phyloP scores from a whole-genome alignment of 2,329 filamentous ascomycete species.

The Zymoseptoria tritici region DNA sequence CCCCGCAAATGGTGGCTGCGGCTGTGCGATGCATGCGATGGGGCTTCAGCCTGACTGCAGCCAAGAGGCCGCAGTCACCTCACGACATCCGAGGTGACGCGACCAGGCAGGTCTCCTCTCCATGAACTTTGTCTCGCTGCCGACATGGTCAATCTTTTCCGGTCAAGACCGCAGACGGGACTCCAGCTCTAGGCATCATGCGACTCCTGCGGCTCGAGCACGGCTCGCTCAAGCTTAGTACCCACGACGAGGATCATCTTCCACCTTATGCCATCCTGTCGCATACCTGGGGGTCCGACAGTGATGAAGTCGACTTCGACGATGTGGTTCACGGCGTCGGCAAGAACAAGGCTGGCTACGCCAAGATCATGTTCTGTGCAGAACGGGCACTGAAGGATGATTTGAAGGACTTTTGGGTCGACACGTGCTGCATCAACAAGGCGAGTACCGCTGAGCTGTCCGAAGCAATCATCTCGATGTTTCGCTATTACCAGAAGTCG shows the following conservation, averaged over 20 bases:
- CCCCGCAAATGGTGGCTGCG: too few species aligned
- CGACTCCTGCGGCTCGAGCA: slow-evolving; percentile 2
- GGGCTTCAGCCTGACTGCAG: too few species aligned
- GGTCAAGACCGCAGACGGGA: too few species aligned
- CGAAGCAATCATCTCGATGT: slow-evolving; percentile 21
- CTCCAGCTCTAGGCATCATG: background rate
- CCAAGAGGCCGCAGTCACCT: too few species aligned
- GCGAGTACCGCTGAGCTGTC: slow-evolving; percentile 12
- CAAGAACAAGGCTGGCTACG: slow-evolving; percentile 7
- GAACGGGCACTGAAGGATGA: background rate
- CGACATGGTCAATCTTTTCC: too few species aligned
- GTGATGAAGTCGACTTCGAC: slow-evolving; percentile 10
- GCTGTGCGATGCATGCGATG: too few species aligned
- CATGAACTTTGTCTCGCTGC: too few species aligned
- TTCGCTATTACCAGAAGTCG: slow-evolving; percentile 13
- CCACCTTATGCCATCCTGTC: slow-evolving; percentile 13
- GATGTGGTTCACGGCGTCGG: slow-evolving; percentile 8
- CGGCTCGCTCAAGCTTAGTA: slow-evolving; percentile 2
- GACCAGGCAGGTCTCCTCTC: too few species aligned
- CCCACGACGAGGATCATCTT: background rate
- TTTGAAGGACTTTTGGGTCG: slow-evolving; percentile 14
- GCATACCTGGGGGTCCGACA: slow-evolving; percentile 9
- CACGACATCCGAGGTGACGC: too few species aligned
- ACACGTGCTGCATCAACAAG: slow-evolving; percentile 21
- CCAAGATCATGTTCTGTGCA: slow-evolving; percentile 1